Base-by-base conservation (phyloP, 495 filamentous ascomycete genomes). In the Cercophora newfieldiana region DNA sequence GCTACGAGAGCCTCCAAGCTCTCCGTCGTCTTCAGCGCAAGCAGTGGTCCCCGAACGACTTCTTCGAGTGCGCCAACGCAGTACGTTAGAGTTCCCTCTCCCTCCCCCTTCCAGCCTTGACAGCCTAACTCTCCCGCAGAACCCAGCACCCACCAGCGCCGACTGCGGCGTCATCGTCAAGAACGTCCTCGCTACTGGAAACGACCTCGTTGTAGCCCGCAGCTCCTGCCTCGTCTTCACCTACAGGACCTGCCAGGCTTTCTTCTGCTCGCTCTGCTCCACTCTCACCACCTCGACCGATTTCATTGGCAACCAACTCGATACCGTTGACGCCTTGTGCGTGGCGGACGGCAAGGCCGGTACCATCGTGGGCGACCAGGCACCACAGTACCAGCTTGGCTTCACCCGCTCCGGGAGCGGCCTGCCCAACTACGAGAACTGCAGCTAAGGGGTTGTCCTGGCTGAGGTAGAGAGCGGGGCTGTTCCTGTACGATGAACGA, bases 241-340 rank as follows among this genome's bases (percentile, higher is more conserved):
- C 22, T 78, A 63, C 57, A 26, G 65, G 31, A 77, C 77, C 19
- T 81, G 79, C 65, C 73, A 76, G 70, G 79, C 68, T 56, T 80
- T 80, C 68, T 81, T 81, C 72, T 81, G 78, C 69, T 75, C 77
- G 24, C 65, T 81, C 14, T 81, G 78, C 65, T 24, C 68, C 37
- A 74, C 69, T 6, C 68, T 81, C 18, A 57, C 37, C 51, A 80
- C 78, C 64, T 71, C 71, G 25, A 80, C 75, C 63, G 61, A 66
- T 60, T 80, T 80, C 62, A 76, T 80, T 66, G 78, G 70, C 61
- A 75, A 68, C 70, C 74, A 81, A 67, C 70, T 81, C 50, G 66
- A 72, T 60, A 69, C 71, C 0, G 66, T 74, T 64, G 75, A 79
- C 66, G 70, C 71, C 16, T 63, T 80, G 22, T 81, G 79, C 55